phyloP scores from a whole-genome alignment of 495 filamentous ascomycete species.

The Trichoderma reesei region DNA sequence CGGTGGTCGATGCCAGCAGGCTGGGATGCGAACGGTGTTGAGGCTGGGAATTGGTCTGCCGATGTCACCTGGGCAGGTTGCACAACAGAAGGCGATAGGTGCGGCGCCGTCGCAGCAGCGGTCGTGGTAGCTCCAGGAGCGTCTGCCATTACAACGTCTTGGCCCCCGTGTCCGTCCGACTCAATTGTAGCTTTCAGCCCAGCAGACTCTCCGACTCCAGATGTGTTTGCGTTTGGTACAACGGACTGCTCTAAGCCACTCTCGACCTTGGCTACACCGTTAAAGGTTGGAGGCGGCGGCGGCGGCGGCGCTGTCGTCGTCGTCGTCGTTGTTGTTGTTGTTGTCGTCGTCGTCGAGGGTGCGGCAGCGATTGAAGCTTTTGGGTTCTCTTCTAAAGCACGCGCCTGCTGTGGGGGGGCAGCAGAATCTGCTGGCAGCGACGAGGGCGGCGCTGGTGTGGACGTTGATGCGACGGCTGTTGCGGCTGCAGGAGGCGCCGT shows the following conservation, averaged over 20 bases:
- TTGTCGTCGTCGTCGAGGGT: background rate
- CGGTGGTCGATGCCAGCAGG: slow-evolving; percentile 15
- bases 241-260: background rate
- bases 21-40: slow-evolving; percentile 5
- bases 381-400: background rate
- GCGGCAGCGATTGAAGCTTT: background rate
- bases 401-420: background rate
- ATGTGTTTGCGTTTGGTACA: background rate
- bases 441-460: background rate
- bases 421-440: background rate
- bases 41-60: background rate
- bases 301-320: background rate
- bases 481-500: background rate
- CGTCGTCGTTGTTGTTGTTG: background rate
- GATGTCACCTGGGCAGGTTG: background rate
- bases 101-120: background rate
- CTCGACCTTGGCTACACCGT: background rate
- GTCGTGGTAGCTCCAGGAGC: background rate
- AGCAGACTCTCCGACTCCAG: background rate
- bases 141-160: background rate
- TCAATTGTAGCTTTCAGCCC: background rate
- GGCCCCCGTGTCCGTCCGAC: background rate
- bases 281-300: background rate
- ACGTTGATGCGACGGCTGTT: background rate
- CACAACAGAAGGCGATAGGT: background rate